phyloP scores from a whole-genome alignment of 2,329 filamentous ascomycete genomes.

The Akanthomyces muscarius region DNA sequence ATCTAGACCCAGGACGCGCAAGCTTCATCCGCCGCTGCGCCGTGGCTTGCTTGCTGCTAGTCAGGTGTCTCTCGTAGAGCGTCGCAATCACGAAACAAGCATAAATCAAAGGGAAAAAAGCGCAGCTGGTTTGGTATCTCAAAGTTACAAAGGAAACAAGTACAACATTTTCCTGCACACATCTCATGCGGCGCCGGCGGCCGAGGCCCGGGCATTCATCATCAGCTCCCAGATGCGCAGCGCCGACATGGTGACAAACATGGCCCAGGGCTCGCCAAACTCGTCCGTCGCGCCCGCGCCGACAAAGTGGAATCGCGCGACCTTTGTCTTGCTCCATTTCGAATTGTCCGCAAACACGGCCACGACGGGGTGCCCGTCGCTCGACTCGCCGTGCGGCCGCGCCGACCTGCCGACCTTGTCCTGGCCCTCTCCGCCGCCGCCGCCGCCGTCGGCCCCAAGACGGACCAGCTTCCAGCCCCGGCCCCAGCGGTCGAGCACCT shows the following conservation, averaged over 20 bases:
- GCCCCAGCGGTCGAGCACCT: slow-evolving; percentile 11
- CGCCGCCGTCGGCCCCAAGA: neutral
- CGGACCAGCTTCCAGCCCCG: slow-evolving; percentile 37
- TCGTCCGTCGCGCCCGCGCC: slow-evolving; percentile 36
- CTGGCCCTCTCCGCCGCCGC: neutral
- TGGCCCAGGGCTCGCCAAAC: slow-evolving; percentile 39
- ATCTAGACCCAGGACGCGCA: no score
- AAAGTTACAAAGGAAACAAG: no score
- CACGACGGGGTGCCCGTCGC: slow-evolving; percentile 39
- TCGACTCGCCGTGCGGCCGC: slow-evolving; percentile 21
- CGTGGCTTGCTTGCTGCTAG: no score
- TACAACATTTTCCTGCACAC: no score
- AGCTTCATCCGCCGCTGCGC: no score
- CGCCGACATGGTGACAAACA: slow-evolving; percentile 35
- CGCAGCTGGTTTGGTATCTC: no score
- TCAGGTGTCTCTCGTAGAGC: no score
- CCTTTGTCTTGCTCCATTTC: slow-evolving; percentile 23
- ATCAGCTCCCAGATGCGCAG: slow-evolving; percentile 16
- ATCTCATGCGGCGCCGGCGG: no score
- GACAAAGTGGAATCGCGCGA: slow-evolving; percentile 36
- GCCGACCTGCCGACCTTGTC: neutral
- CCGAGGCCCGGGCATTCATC: neutral
- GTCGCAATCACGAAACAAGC: no score
- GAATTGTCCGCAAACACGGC: slow-evolving; percentile 31
- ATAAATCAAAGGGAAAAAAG: no score